Percentiles rank a stretch among this genome's conserved stretches.
These are phyloP conservation scores for Dendrobium chrysotoxum DNA, from an alignment of 106 monocot species.

Conservation along the genomic window DNA sequence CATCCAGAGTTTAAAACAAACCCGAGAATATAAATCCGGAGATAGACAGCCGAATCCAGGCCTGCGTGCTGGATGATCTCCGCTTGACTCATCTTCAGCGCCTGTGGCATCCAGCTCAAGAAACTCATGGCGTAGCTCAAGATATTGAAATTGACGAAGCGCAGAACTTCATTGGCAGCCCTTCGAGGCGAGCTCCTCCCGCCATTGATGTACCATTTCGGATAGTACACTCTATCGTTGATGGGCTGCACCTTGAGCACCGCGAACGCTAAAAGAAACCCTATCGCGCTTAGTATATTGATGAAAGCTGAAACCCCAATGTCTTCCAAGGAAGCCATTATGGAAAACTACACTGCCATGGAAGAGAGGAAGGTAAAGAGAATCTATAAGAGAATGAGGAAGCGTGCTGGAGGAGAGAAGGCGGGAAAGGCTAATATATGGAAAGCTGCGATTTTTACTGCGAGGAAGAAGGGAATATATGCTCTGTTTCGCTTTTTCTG, in stretches of 20 bases:
- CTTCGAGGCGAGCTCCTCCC: constrained; percentile 28
- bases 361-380: constrained; percentile 4
- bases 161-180: not conserved
- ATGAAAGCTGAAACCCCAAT: constrained; percentile 70
- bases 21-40: constrained; percentile 19
- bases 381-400: too few species aligned
- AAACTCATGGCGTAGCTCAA: constrained; percentile 14
- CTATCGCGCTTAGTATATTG: constrained; percentile 57
- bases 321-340: too few species aligned
- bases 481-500: too few species aligned
- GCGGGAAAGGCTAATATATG: too few species aligned
- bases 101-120: constrained; percentile 18
- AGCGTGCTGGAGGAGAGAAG: too few species aligned
- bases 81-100: constrained; percentile 10
- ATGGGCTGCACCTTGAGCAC: constrained; percentile 66
- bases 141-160: constrained; percentile 12
- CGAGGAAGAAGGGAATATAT: too few species aligned
- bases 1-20: not conserved
- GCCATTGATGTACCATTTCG: constrained; percentile 64
- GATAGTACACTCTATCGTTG: constrained; percentile 76
- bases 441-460: too few species aligned
- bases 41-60: constrained; percentile 10
- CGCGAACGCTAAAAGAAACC: constrained; percentile 69
- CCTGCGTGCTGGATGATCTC: constrained; percentile 18
- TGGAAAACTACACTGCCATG: too few species aligned